These are phyloP conservation scores for Diplodia corticola DNA, from an alignment of 2,329 filamentous ascomycete species.

Conservation along the genomic window DNA sequence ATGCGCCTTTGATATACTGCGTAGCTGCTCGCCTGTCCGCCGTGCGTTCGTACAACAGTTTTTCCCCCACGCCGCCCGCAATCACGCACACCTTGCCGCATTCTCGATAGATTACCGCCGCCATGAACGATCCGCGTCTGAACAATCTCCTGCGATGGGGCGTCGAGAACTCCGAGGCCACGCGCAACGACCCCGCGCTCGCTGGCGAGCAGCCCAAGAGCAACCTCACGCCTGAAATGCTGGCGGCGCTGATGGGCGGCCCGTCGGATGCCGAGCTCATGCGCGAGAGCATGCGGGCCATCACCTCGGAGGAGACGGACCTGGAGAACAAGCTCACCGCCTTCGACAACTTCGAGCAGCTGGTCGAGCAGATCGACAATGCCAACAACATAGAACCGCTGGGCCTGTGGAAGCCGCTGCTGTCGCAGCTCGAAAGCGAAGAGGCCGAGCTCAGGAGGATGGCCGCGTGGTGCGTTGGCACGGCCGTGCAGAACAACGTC, in stretches of 20 bases:
- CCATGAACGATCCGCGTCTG: slow-evolving; percentile 62
- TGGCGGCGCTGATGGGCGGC: slow-evolving; percentile 76
- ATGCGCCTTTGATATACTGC: slow-evolving; percentile 2
- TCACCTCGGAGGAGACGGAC: slow-evolving; percentile 63
- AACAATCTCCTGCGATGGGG: slow-evolving; percentile 82
- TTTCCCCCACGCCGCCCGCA: not conserved
- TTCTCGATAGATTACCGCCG: slow-evolving; percentile 22
- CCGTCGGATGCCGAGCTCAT: slow-evolving; percentile 91
- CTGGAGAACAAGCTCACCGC: slow-evolving; percentile 78
- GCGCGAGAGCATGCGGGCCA: slow-evolving; percentile 77
- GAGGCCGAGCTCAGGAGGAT: slow-evolving; percentile 75
- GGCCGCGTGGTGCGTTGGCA: slow-evolving; percentile 93
- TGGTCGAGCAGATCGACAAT: slow-evolving; percentile 92
- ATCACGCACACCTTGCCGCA: not conserved
- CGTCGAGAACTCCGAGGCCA: slow-evolving; percentile 60
- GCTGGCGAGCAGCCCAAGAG: slow-evolving; percentile 31
- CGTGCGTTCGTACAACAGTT: not conserved
- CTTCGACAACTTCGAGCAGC: slow-evolving; percentile 93
- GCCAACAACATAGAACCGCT: slow-evolving; percentile 87
- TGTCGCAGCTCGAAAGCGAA: slow-evolving; percentile 66
- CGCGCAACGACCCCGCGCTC: slow-evolving; percentile 38
- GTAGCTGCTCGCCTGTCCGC: slow-evolving; percentile 7
- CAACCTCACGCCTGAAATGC: slow-evolving; percentile 65
- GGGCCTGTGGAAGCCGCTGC: slow-evolving; percentile 77
- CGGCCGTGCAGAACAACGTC: slow-evolving; percentile 93